These are phyloP conservation scores for Ambrosia trifida DNA, from an alignment of 129 eudicot genomes.

Conservation along the genomic window DNA sequence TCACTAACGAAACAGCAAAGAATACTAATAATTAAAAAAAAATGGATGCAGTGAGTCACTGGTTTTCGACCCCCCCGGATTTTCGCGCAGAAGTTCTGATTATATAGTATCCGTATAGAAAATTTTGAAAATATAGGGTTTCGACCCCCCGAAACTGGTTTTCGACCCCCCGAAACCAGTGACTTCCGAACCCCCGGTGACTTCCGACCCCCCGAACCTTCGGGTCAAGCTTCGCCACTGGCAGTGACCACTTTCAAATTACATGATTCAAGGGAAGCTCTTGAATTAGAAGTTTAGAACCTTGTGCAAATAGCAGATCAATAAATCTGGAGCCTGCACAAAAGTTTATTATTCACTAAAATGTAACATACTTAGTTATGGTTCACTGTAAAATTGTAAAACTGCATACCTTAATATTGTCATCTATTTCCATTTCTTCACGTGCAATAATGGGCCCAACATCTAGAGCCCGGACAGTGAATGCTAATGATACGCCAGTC, in stretches of 20 bases:
- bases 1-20: not conserved
- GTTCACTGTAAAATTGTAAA: not conserved
- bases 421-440: slow-evolving; percentile 66
- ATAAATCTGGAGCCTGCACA: slow-evolving; percentile 88
- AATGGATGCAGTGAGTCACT: too few relatives aligned
- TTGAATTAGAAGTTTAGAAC: slow-evolving; percentile 79
- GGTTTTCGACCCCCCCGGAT: too few relatives aligned
- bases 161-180: too few relatives aligned
- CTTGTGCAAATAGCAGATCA: slow-evolving; percentile 61
- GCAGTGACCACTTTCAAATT: not conserved
- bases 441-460: slow-evolving; percentile 84
- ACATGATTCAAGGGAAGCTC: slow-evolving; percentile 56
- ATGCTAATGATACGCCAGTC: slow-evolving; percentile 94
- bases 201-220: too few relatives aligned
- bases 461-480: slow-evolving; percentile 82
- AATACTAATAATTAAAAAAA: not conserved
- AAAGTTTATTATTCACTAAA: not conserved
- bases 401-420: slow-evolving; percentile 64
- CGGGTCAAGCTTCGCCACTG: too few relatives aligned
- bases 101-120: too few relatives aligned
- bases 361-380: not conserved
- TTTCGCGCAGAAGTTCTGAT: too few relatives aligned
- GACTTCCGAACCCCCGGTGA: too few relatives aligned
- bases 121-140: too few relatives aligned
- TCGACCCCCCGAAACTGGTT: too few relatives aligned